phyloP scores from a whole-genome alignment of 2,329 filamentous ascomycete genomes.

The Neonectria coccinea region DNA sequence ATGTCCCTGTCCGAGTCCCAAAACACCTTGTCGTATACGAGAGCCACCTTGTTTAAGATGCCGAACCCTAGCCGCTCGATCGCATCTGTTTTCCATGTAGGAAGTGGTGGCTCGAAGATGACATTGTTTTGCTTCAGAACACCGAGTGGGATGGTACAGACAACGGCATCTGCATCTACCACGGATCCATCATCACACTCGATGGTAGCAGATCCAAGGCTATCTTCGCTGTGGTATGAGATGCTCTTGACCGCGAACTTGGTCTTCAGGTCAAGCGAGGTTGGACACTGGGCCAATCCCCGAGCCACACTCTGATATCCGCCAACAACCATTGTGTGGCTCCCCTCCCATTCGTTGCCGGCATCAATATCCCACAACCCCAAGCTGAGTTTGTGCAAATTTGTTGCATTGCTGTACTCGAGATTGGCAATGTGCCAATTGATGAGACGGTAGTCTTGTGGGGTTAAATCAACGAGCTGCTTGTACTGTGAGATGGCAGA shows the following conservation, averaged over 20 bases:
- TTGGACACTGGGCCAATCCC: conserved; percentile 82
- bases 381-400: conserved; percentile 87
- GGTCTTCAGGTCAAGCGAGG: conserved; percentile 80
- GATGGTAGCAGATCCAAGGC: conserved; percentile 66
- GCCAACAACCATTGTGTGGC: conserved; percentile 91
- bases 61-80: conserved; percentile 91
- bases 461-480: conserved; percentile 81
- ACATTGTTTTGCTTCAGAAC: conserved; percentile 88
- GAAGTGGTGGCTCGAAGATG: conserved; percentile 90
- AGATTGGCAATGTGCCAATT: conserved; percentile 99
- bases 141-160: conserved; percentile 90
- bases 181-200: conserved; percentile 82
- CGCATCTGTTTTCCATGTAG: conserved; percentile 83
- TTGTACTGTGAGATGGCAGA: conserved; percentile 91
- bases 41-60: conserved; percentile 91
- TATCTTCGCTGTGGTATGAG: conserved; percentile 66
- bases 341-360: conserved; percentile 96
- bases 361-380: conserved; percentile 97
- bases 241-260: conserved; percentile 80
- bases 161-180: conserved; percentile 88
- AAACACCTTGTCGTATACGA: conserved; percentile 90
- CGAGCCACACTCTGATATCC: conserved; percentile 95
- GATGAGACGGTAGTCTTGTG: conserved; percentile 88
- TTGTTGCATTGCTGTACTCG: conserved; percentile 96
- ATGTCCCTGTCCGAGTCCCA: conserved; percentile 94